Evolutionary conservation across 2,329 filamentous ascomycete genomes (phyloP).

Genomic region (Plenodomus tracheiphilus): DNA sequence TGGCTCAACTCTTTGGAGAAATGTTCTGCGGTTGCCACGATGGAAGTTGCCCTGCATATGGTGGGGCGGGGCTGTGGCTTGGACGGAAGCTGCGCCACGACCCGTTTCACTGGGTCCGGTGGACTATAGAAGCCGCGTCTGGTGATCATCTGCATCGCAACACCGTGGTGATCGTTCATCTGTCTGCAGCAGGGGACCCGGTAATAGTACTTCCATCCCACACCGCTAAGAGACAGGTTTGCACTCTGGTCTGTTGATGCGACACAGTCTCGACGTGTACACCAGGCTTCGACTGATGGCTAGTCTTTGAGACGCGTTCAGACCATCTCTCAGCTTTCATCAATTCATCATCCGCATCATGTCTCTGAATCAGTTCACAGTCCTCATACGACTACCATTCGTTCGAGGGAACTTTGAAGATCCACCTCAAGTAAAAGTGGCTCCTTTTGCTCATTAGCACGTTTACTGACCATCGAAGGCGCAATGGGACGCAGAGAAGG

Average conservation of each 20-base stretch:
- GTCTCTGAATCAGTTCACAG: slow-evolving; percentile 58
- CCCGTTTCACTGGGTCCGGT: not conserved
- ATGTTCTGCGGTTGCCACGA: slow-evolving; percentile 2
- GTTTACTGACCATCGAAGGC: slow-evolving; percentile 58
- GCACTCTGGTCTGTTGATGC: slow-evolving; percentile 5
- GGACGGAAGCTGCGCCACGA: not conserved
- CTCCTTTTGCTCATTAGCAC: not conserved
- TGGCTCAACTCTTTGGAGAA: slow-evolving; percentile 11
- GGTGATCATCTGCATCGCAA: not conserved
- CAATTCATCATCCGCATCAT: slow-evolving; percentile 14
- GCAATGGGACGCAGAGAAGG: slow-evolving; percentile 85
- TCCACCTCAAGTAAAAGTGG: slow-evolving; percentile 71
- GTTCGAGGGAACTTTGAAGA: slow-evolving; percentile 85
- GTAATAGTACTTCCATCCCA: not conserved
- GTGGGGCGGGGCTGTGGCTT: slow-evolving; percentile 12
- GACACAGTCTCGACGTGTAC: not conserved
- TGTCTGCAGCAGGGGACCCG: not conserved
- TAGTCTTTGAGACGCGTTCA: slow-evolving; percentile 5
- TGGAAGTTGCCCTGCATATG: slow-evolving; percentile 13
- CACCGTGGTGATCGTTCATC: not conserved
- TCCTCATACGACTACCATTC: slow-evolving; percentile 89
- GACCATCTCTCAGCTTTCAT: not conserved
- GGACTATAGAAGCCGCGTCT: not conserved
- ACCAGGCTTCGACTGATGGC: slow-evolving; percentile 11
- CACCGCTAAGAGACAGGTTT: not conserved